phyloP scores from a whole-genome alignment of 2,329 filamentous ascomycete genomes.

The Tolypocladium album region DNA sequence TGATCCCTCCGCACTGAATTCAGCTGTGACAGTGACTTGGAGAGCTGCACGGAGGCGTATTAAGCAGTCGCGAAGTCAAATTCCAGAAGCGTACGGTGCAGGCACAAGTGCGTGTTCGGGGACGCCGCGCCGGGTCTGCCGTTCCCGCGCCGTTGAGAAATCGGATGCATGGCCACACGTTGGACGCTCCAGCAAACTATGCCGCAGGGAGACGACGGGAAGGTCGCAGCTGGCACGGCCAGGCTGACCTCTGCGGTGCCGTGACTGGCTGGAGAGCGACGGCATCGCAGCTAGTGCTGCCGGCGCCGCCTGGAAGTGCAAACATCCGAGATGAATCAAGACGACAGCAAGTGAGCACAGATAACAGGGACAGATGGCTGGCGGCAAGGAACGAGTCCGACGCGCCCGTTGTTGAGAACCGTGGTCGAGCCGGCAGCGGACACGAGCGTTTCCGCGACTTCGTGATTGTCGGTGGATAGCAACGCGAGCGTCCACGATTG shows the following conservation, averaged over 20 bases:
- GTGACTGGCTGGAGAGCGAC: neutral
- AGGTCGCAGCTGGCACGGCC: neutral
- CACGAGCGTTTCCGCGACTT: neutral
- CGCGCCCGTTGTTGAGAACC: neutral
- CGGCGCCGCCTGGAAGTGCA: neutral
- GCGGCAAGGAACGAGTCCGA: neutral
- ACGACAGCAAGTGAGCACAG: neutral
- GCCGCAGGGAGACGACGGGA: too few species aligned
- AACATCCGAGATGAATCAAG: neutral
- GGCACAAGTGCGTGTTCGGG: too few species aligned
- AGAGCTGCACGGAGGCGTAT: too few species aligned
- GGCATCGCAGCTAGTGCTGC: neutral
- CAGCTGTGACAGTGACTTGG: too few species aligned
- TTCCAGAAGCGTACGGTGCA: too few species aligned
- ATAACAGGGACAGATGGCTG: neutral
- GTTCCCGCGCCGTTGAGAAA: neutral
- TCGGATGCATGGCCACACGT: neutral
- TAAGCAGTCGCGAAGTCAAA: too few species aligned
- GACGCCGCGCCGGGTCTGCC: too few species aligned
- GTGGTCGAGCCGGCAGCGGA: neutral
- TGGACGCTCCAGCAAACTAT: too few species aligned
- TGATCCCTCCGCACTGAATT: too few species aligned
- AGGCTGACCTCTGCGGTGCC: neutral
- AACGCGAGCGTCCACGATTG: neutral
- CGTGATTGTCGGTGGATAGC: neutral